These are phyloP conservation scores for Limnanthes douglasii DNA, from an alignment of 345 rosid genomes.

Conservation along the genomic window DNA sequence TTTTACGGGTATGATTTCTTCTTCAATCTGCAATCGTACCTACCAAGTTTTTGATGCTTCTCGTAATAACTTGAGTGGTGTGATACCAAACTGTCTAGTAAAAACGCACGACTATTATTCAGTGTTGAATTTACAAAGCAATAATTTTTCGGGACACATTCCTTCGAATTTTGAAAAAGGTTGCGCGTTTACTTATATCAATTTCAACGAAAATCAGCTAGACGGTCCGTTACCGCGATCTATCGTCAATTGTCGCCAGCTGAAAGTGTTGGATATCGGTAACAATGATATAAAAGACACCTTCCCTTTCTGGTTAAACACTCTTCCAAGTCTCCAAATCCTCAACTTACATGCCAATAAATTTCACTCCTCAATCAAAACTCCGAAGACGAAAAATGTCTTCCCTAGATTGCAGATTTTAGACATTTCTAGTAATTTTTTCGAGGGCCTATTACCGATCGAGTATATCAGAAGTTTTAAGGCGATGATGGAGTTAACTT, in stretches of 20 bases:
- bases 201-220: conserved; percentile 7
- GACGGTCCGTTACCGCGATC: conserved; percentile 7
- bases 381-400: neutral
- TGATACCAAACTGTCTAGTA: neutral
- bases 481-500: conserved; percentile 5
- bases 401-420: neutral
- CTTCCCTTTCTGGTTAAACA: conserved; percentile 10
- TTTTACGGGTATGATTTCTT: neutral
- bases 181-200: too few species aligned
- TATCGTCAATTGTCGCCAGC: conserved; percentile 6
- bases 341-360: conserved; percentile 4
- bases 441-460: neutral
- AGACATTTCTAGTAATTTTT: conserved; percentile 6
- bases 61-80: neutral
- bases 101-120: neutral
- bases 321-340: neutral
- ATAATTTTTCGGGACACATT: neutral
- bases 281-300: conserved; percentile 8
- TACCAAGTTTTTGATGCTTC: neutral
- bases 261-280: conserved; percentile 5
- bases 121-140: neutral
- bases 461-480: neutral
- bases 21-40: too few species aligned
- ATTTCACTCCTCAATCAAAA: neutral
- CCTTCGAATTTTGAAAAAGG: neutral